A percentile compares a stretch with the other conserved stretches of the same genome.
These are phyloP conservation scores for Wickerhamiella kazuoi DNA, from an alignment of 805 yeast species.

Conservation along the genomic window DNA sequence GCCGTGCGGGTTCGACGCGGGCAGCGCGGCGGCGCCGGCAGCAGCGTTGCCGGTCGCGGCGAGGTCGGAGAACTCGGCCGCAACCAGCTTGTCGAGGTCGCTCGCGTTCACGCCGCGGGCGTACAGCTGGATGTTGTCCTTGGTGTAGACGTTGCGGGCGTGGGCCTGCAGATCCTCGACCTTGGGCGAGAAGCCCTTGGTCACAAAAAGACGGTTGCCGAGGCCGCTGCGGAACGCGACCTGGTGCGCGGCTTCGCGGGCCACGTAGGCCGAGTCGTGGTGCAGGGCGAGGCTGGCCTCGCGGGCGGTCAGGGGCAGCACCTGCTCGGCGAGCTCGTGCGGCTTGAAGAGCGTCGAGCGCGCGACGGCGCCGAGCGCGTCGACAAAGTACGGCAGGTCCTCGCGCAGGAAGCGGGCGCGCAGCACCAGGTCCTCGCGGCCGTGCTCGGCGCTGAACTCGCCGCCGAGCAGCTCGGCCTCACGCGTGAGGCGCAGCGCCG, in stretches of 20 bases:
- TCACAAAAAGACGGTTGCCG: constrained; percentile 66
- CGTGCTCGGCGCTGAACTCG: constrained; percentile 43
- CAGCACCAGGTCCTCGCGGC: constrained; percentile 72
- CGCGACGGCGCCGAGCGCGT: constrained; percentile 55
- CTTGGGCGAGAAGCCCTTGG: constrained; percentile 40
- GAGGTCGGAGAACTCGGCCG: constrained; percentile 38
- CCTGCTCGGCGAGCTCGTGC: constrained; percentile 70
- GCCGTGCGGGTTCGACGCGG: constrained; percentile 28
- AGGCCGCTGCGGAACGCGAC: constrained; percentile 73
- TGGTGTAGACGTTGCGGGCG: constrained; percentile 50
- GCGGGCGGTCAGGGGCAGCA: constrained; percentile 55
- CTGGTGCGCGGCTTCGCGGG: constrained; percentile 63
- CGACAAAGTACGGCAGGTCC: constrained; percentile 82
- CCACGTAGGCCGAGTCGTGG: constrained; percentile 36
- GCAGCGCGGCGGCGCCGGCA: constrained; percentile 16
- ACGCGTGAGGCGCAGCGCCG: constrained; percentile 84
- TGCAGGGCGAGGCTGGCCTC: constrained; percentile 36
- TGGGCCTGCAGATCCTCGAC: constrained; percentile 47
- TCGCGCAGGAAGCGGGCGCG: constrained; percentile 69
- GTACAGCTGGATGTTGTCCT: constrained; percentile 50
- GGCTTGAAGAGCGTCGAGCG: constrained; percentile 56
- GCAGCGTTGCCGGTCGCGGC: constrained; percentile 41
- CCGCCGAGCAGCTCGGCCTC: constrained; percentile 93
- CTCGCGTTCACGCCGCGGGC: constrained; percentile 58
- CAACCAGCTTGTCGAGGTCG: constrained; percentile 55